Evolutionary conservation across 768 basidiomycete species (phyloP), one percentile per base, ranked within the genome.

Genomic region (Lyophyllum decastes): DNA sequence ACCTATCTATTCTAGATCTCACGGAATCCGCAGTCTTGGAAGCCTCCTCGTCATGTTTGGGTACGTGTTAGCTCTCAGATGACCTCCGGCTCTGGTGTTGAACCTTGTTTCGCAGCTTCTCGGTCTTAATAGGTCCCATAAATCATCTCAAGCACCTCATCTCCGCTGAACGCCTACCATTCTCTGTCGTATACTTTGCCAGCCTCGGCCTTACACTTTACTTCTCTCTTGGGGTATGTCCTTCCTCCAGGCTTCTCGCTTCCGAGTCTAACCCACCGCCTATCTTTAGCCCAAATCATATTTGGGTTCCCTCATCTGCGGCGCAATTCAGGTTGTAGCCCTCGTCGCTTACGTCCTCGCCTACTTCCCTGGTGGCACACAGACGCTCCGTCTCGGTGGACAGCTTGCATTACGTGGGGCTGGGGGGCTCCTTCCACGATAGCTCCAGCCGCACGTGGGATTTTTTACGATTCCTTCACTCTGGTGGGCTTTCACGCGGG

Each of bases 31-130:
- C 67, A 93, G 92, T 67, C 75, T 96, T 55, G 95, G 95, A 35
- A 93, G 91, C 62, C 74, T 94, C 58, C 84, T 99, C 27, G 95
- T 98, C 71, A 98, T 99, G 96, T 88, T 92, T 68, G 97, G 94
- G 88, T 94, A 65, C 65, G 88, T 67, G 17, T 41, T 49, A 12
- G 21, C 44, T 21, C 45, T 24, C 41, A 17, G 10, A 30, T 30
- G n/a, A 30, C 30, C 5, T 30, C 30, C n/a, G 48, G 16, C 25
- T 21, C 26, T 27, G 16, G 16, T 35, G 17, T 40, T 35, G 21
- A 17, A 19, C 22, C 45, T 22, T 21, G 49, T 2, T 4, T 26
- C 24, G 22, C 64, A 92, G 91, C 16, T 93, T 93, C 70, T 87
- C 90, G 17, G 83, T 92, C n/a, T 82, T 92, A 59, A 83, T 91